phyloP scores from a whole-genome alignment of 352 stramenopile species.

The Pythium sukuiense region DNA sequence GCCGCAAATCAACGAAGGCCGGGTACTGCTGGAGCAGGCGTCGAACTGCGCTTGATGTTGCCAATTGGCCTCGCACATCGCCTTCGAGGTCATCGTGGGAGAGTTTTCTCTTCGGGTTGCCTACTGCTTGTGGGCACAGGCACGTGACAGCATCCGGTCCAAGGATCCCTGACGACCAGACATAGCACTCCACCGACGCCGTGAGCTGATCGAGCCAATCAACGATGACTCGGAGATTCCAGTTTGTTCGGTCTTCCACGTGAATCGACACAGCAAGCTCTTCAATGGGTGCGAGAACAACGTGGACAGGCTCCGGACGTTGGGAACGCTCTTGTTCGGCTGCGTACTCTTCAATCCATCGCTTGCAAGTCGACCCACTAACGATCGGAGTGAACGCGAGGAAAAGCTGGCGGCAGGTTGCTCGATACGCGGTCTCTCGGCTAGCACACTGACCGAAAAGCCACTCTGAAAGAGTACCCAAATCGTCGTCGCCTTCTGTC shows the following conservation, averaged over 20 bases:
- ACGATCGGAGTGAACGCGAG: conserved; percentile 33
- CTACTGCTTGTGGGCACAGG: conserved; percentile 16
- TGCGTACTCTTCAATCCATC: conserved; percentile 57
- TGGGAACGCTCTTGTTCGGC: conserved; percentile 18
- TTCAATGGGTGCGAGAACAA: conserved; percentile 48
- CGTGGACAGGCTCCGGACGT: conserved; percentile 18
- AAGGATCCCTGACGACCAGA: conserved; percentile 54
- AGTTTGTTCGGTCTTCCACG: conserved; percentile 24
- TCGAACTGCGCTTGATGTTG: conserved; percentile 9
- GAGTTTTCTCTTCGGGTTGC: conserved; percentile 41
- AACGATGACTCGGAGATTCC: conserved; percentile 22
- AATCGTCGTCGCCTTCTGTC: not conserved
- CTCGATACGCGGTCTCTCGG: conserved; percentile 21
- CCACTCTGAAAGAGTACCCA: conserved; percentile 21
- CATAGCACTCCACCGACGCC: conserved; percentile 57
- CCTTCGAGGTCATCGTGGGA: not conserved
- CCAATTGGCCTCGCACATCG: conserved; percentile 1
- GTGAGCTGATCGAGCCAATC: conserved; percentile 68
- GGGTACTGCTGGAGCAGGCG: conserved; percentile 15
- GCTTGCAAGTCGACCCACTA: conserved; percentile 34
- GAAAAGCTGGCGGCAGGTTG: conserved; percentile 26
- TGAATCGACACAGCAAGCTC: conserved; percentile 34
- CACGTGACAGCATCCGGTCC: conserved; percentile 28
- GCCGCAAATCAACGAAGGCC: conserved; percentile 2
- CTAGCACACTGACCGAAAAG: conserved; percentile 25